Conservation (phyloP, 2,329 filamentous ascomycete genomes). For the Xylaria digitata region DNA sequence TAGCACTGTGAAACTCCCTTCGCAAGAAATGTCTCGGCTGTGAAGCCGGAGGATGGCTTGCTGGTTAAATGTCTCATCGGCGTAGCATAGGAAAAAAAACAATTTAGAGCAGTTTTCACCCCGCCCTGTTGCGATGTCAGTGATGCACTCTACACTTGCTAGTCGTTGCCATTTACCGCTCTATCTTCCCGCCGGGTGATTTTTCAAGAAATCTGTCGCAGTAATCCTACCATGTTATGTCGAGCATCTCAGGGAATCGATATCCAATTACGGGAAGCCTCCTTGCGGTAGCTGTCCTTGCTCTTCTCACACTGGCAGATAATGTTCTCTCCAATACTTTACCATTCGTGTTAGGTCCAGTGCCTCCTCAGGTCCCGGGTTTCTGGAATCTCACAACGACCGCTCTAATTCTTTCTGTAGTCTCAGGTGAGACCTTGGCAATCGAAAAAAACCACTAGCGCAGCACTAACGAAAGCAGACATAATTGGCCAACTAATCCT, state of each 20-base stretch:
- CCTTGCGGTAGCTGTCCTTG: conserved; percentile 7
- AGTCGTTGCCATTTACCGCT: no score
- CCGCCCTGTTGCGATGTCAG: not conserved
- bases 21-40: no score
- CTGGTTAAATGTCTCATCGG: no score
- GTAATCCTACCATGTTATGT: not conserved
- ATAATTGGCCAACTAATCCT: conserved; percentile 24
- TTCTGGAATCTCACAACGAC: conserved; percentile 26
- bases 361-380: conserved; percentile 10
- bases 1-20: no score
- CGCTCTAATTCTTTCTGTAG: conserved; percentile 16
- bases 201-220: not conserved
- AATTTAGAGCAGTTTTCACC: not conserved
- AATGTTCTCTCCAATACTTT: conserved; percentile 15
- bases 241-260: not conserved
- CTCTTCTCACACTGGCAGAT: conserved; percentile 28
- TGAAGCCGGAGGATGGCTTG: no score
- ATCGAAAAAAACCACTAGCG: not conserved
- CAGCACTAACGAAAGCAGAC: conserved; percentile 18
- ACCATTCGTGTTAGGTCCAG: conserved; percentile 2
- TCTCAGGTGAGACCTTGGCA: conserved; percentile 12
- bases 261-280: not conserved
- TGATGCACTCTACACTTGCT: not conserved
- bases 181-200: not conserved
- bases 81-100: not conserved